Evolutionary conservation across 2,329 filamentous ascomycete species (phyloP).

Genomic region (Lasiodiplodia gonubiensis): DNA sequence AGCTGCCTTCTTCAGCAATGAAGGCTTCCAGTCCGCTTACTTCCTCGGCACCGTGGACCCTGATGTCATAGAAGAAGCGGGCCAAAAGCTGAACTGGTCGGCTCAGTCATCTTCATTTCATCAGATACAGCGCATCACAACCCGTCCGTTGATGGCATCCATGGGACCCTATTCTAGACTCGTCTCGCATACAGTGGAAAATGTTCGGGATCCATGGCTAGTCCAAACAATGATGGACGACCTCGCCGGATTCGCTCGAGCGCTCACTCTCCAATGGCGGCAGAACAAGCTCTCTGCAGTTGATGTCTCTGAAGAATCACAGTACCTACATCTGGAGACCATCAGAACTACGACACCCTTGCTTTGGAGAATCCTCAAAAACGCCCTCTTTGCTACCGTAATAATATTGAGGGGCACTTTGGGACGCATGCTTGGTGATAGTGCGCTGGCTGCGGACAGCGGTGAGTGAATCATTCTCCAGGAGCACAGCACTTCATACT

Average conservation of each 20-base stretch:
- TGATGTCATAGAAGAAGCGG: conserved; percentile 65
- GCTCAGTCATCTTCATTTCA: conserved; percentile 64
- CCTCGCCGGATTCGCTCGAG: conserved; percentile 69
- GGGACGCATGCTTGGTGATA: conserved; percentile 67
- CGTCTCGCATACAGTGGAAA: conserved; percentile 67
- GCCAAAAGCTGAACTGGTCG: conserved; percentile 68
- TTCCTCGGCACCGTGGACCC: conserved; percentile 73
- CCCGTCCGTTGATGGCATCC: conserved; percentile 66
- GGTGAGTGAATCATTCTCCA: conserved; percentile 45
- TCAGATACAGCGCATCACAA: conserved; percentile 63
- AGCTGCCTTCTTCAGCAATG: conserved; percentile 69
- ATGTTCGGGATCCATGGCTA: conserved; percentile 58
- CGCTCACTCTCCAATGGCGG: conserved; percentile 74
- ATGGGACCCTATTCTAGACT: conserved; percentile 72
- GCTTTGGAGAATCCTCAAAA: conserved; percentile 77
- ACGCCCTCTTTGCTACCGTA: conserved; percentile 75
- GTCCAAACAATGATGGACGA: conserved; percentile 65
- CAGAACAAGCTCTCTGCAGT: conserved; percentile 75
- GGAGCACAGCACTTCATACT: background rate
- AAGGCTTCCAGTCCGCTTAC: conserved; percentile 77
- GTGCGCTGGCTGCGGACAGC: conserved; percentile 58
- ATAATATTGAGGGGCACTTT: conserved; percentile 77
- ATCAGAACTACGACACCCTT: conserved; percentile 69
- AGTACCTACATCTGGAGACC: conserved; percentile 69
- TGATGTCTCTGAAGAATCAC: conserved; percentile 69